phyloP scores from a whole-genome alignment of 2,329 filamentous ascomycete species.

The Neopestalotiopsis sp. region DNA sequence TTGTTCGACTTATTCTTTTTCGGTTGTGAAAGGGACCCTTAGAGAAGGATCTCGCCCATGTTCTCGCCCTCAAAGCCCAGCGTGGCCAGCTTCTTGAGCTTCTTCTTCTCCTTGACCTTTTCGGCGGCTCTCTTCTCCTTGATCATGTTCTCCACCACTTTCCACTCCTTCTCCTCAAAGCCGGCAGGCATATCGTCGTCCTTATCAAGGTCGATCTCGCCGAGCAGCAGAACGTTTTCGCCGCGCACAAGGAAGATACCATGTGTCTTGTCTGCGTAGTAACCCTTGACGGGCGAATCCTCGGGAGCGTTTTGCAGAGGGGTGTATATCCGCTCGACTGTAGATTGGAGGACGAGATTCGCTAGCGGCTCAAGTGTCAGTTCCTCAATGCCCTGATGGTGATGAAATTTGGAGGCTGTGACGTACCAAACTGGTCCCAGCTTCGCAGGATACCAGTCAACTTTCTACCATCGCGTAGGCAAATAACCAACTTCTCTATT shows the following conservation, averaged over 20 bases:
- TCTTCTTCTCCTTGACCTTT: conserved; percentile 75
- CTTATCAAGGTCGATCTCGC: conserved; percentile 95
- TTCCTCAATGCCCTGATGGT: not conserved
- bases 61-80: conserved; percentile 91
- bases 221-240: conserved; percentile 94
- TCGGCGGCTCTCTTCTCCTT: conserved; percentile 73
- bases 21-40: conserved; percentile 17
- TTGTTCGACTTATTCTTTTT: conserved; percentile 2
- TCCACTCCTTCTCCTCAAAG: conserved; percentile 69
- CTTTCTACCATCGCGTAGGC: conserved; percentile 92
- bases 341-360: conserved; percentile 93
- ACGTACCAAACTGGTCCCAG: conserved; percentile 96
- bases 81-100: conserved; percentile 72
- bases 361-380: conserved; percentile 55
- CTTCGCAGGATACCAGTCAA: conserved; percentile 89
- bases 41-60: conserved; percentile 73
- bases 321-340: conserved; percentile 82
- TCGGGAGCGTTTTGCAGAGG: conserved; percentile 40
- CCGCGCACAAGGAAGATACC: conserved; percentile 92
- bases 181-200: conserved; percentile 84
- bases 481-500: conserved; percentile 91
- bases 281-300: conserved; percentile 41
- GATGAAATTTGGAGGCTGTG: not conserved
- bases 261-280: conserved; percentile 85
- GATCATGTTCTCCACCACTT: conserved; percentile 74